phyloP scores from a whole-genome alignment of 305 asterid species.

The Solanum hybrid region DNA sequence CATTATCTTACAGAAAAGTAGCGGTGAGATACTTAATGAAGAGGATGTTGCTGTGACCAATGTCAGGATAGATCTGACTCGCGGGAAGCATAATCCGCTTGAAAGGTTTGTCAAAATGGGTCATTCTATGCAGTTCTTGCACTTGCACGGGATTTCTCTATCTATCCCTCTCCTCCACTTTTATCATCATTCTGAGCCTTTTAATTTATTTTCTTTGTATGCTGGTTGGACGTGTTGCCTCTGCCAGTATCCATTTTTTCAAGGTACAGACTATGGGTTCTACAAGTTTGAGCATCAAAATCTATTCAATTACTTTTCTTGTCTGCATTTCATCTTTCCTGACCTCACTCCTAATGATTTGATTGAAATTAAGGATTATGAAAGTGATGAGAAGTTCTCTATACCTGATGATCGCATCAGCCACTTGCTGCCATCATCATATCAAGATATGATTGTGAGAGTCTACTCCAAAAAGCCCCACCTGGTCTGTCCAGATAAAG shows the following conservation, averaged over 20 bases:
- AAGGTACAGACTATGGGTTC: constrained; percentile 38
- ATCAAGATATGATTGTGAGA: constrained; percentile 87
- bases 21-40: constrained; percentile 41
- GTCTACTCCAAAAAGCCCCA: constrained; percentile 88
- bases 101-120: constrained; percentile 46
- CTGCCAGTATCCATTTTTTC: constrained; percentile 81
- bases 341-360: not conserved
- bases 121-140: not conserved
- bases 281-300: constrained; percentile 1
- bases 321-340: not conserved
- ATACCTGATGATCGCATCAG: constrained; percentile 68
- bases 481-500: constrained; percentile 42
- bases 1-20: constrained; percentile 35
- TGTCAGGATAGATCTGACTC: constrained; percentile 74
- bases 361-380: constrained; percentile 49
- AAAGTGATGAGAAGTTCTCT: constrained; percentile 57
- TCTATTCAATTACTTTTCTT: not conserved
- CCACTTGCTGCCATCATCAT: constrained; percentile 82
- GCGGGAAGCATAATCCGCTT: constrained; percentile 78
- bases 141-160: not conserved
- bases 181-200: not conserved
- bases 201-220: constrained; percentile 9
- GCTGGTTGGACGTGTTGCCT: constrained; percentile 17
- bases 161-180: not conserved
- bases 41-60: constrained; percentile 85